Evolutionary conservation across 129 eudicot genomes (phyloP).

Genomic region (Scalesia atractyloides): DNA sequence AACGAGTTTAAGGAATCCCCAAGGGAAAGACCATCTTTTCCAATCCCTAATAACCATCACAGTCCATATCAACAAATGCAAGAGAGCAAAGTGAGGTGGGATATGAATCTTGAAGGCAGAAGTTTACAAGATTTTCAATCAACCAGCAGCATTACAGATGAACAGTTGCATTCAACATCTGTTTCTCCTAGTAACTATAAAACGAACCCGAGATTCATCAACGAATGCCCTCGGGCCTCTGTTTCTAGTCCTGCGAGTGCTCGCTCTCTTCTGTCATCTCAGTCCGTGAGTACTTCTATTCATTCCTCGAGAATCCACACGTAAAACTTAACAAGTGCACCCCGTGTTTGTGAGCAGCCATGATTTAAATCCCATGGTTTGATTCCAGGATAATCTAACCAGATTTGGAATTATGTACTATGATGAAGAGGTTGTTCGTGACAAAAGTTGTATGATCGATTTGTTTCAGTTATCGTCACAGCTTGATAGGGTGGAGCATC

Average conservation of each 20-base stretch:
- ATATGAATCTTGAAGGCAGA: slow-evolving; percentile 39
- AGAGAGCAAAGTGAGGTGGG: slow-evolving; percentile 5
- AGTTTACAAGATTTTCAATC: slow-evolving; percentile 29
- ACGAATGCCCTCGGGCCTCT: slow-evolving; percentile 25
- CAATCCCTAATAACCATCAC: neutral
- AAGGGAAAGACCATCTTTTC: slow-evolving; percentile 36
- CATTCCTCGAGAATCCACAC: slow-evolving; percentile 20
- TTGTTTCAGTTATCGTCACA: slow-evolving; percentile 52
- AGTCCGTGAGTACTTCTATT: slow-evolving; percentile 34
- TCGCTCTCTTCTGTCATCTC: slow-evolving; percentile 71
- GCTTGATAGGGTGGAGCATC: slow-evolving; percentile 53
- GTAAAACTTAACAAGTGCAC: slow-evolving; percentile 18
- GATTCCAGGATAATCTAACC: slow-evolving; percentile 5
- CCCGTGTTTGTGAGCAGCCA: neutral
- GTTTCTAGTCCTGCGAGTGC: slow-evolving; percentile 44
- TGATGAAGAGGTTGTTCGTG: slow-evolving; percentile 20
- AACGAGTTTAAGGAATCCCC: slow-evolving; percentile 35
- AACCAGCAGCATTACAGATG: slow-evolving; percentile 19
- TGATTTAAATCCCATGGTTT: neutral
- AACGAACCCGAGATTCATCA: neutral
- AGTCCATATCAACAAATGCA: neutral
- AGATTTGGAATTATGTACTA: neutral
- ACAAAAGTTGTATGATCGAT: slow-evolving; percentile 43
- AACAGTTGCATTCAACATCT: slow-evolving; percentile 29
- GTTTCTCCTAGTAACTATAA: slow-evolving; percentile 11